Evolutionary conservation across 441 rosid species (phyloP).

Genomic region (Euphorbia schlechtendalii): DNA sequence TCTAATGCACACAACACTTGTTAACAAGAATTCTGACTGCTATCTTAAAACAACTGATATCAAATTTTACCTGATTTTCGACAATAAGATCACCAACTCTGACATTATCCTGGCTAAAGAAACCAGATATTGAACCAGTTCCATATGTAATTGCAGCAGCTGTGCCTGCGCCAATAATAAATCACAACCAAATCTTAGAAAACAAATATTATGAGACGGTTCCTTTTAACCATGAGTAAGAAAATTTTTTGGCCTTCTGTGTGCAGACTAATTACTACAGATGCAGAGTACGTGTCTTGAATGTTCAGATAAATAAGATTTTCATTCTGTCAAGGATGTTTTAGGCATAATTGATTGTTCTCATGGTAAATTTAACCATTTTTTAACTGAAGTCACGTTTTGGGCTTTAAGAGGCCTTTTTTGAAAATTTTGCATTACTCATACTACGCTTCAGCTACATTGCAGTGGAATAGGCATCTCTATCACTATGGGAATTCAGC

Average conservation of each 20-base stretch:
- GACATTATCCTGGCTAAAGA: conserved; percentile 66
- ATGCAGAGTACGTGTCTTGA: not conserved
- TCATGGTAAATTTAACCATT: too few species aligned
- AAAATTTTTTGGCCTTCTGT: not conserved
- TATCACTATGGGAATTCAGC: too few species aligned
- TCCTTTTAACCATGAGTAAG: not conserved
- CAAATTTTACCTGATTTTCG: conserved; percentile 44
- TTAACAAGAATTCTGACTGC: not conserved
- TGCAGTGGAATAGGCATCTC: too few species aligned
- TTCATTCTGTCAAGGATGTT: not conserved
- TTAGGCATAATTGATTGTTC: not conserved
- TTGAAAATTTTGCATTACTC: not conserved
- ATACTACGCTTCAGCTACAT: not conserved
- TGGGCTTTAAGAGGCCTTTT: not conserved
- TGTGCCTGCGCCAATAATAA: conserved; percentile 35
- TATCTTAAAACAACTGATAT: not conserved
- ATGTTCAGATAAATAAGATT: not conserved
- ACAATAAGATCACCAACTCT: conserved; percentile 64
- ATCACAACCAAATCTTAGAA: not conserved
- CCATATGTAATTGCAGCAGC: conserved; percentile 65
- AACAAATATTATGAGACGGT: not conserved
- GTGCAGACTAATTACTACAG: not conserved
- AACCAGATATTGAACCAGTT: conserved; percentile 71
- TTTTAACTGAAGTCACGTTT: too few species aligned
- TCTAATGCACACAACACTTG: conserved; percentile 28